A percentile compares a stretch with the other conserved stretches of the same genome.
Evolutionary conservation across 2,329 filamentous ascomycete species (phyloP).

Genomic region (Immersiporthe knoxdaviesiana): DNA sequence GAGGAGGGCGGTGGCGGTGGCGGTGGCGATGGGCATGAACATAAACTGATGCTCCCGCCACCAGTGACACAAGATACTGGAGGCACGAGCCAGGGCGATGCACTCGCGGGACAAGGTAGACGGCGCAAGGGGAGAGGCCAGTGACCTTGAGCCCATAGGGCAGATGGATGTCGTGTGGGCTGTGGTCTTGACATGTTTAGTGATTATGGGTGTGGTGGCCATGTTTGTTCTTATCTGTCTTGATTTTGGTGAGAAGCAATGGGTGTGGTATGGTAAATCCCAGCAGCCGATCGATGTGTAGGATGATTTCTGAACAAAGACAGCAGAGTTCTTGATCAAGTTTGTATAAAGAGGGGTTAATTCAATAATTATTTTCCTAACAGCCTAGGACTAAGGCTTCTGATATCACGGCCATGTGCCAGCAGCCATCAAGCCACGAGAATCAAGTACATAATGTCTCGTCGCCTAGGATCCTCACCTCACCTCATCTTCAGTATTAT

Average conservation of each 20-base stretch:
- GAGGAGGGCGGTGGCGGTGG: conserved; percentile 31
- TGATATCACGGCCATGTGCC: no score
- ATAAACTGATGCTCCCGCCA: neutral
- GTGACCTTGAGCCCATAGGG: neutral
- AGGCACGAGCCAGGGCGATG: conserved; percentile 12
- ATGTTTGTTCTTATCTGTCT: neutral
- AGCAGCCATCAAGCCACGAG: no score
- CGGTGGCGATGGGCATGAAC: no score
- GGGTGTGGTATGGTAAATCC: neutral
- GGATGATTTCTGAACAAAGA: no score
- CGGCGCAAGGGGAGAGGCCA: neutral
- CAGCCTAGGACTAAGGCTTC: no score
- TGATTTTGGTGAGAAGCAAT: neutral
- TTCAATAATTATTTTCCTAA: no score
- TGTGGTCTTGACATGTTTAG: neutral
- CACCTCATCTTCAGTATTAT: no score
- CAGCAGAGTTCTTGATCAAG: no score
- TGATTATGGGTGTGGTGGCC: neutral
- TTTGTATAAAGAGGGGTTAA: no score
- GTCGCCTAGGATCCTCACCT: no score
- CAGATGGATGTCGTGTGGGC: neutral
- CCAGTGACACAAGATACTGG: conserved; percentile 9
- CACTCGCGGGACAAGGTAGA: neutral
- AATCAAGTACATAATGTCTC: no score
- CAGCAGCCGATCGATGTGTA: neutral